phyloP scores from a whole-genome alignment of 2,329 filamentous ascomycete species.

The Colletotrichum theobromicola region DNA sequence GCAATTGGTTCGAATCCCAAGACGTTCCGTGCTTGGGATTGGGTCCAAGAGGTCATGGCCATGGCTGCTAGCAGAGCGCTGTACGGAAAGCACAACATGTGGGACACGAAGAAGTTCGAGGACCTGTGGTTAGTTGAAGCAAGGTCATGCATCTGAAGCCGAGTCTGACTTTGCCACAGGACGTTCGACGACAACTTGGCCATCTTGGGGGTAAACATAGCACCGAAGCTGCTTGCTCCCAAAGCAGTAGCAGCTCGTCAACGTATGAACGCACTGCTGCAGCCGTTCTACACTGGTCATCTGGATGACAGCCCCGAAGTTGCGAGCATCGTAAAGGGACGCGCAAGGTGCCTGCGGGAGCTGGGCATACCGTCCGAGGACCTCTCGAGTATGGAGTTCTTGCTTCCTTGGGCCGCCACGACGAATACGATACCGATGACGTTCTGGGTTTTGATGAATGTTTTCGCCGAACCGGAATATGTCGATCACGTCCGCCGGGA shows the following conservation, averaged over 20 bases:
- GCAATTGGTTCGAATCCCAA: conserved; percentile 23
- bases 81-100: conserved; percentile 46
- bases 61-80: conserved; percentile 41
- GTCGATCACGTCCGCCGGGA: conserved; percentile 34
- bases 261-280: conserved; percentile 28
- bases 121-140: conserved; percentile 39
- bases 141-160: too few relatives aligned
- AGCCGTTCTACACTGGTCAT: conserved; percentile 31
- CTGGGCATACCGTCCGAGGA: conserved; percentile 31
- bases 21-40: conserved; percentile 39
- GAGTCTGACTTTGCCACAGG: not conserved
- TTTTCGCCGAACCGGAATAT: conserved; percentile 32
- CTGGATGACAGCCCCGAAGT: conserved; percentile 29
- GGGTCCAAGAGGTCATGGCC: conserved; percentile 42
- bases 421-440: conserved; percentile 41
- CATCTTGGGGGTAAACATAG: conserved; percentile 31
- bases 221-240: conserved; percentile 27
- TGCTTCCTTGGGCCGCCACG: conserved; percentile 33
- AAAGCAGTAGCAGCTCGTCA: conserved; percentile 27
- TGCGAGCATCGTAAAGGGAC: conserved; percentile 31
- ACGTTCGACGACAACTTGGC: conserved; percentile 31
- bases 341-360: conserved; percentile 30
- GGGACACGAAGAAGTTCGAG: conserved; percentile 25
- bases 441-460: conserved; percentile 39
- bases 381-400: conserved; percentile 33